Evolutionary conservation across 2,329 filamentous ascomycete species (phyloP), one percentile per base, ranked within the genome.

Genomic region (Aureobasidium mangrovei): DNA sequence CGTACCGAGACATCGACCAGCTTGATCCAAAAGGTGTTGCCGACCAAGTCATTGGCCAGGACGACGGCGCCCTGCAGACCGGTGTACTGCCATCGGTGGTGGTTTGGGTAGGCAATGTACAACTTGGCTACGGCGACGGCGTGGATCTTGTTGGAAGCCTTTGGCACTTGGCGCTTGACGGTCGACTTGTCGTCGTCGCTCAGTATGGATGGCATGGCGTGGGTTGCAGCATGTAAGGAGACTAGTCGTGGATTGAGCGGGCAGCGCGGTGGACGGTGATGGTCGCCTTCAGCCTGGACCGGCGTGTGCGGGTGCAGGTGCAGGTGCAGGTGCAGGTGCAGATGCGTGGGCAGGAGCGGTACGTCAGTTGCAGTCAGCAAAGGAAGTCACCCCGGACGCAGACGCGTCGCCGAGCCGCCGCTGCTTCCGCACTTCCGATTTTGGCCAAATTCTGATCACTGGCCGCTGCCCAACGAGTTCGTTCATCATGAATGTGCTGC

Each of bases 21-120:
- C 76, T 98, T 98, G 62, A 98, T 76, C 89, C 91, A 98, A 72
- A 91, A 95, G 0, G 93, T 96, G 70, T 95, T 86, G 60, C 93
- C 93, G 29, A 97, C 90, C 38, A 95, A 74, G 68, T 98, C 93
- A 69, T 97, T 95, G 61, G 89, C 86, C 60, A 98, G 81, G 52
- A 96, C 91, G 35, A 84, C 81, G 48, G 93, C 93, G 52, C 93
- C 93, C 69, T 97, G 93, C 43, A 97, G 73, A 10, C 91, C 93
- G 0, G 91, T 95, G 68, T 91, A 95, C 29, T 83, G 91, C 93
- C 93, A 98, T 90, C 78, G 82, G 59, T 83, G 80, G 59, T 79
- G 80, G 73, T 93, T 82, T 9, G 93, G 93, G 66, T 95, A 87
- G 64, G 91, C 91, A 67, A 97, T 82, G 72, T 96, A 97, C 62